phyloP scores from a whole-genome alignment of 73 alveolate species.

The Tetrahymena thermophila region DNA sequence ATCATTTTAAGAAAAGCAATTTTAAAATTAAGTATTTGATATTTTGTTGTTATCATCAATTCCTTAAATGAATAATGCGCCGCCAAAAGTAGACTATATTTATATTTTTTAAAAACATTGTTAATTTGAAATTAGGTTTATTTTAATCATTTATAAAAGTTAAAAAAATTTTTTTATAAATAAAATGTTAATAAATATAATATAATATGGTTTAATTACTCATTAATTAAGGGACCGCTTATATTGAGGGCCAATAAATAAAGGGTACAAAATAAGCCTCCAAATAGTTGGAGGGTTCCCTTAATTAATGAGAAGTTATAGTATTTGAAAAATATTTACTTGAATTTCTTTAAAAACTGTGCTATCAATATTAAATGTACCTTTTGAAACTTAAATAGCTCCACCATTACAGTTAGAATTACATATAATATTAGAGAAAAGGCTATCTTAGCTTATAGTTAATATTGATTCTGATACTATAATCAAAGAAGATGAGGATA shows the following conservation, averaged over 20 bases:
- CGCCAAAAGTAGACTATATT: neutral
- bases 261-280: too few species aligned
- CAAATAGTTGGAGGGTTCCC: too few species aligned
- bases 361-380: neutral
- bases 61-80: neutral
- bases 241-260: too few species aligned
- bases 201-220: too few species aligned
- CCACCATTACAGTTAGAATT: neutral
- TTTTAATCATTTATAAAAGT: too few species aligned
- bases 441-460: neutral
- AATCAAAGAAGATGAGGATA: neutral
- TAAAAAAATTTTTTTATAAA: too few species aligned
- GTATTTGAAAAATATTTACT: neutral
- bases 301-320: too few species aligned
- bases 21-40: neutral
- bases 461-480: neutral
- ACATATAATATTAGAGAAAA: neutral
- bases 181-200: too few species aligned
- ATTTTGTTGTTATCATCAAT: too few species aligned
- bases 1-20: neutral
- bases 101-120: too few species aligned
- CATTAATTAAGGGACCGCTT: too few species aligned
- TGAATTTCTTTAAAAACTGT: neutral
- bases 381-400: neutral
- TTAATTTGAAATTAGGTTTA: too few species aligned